Evolutionary conservation across 1,284 basidiomycete species (phyloP).

Genomic region (Wallemia hederae): DNA sequence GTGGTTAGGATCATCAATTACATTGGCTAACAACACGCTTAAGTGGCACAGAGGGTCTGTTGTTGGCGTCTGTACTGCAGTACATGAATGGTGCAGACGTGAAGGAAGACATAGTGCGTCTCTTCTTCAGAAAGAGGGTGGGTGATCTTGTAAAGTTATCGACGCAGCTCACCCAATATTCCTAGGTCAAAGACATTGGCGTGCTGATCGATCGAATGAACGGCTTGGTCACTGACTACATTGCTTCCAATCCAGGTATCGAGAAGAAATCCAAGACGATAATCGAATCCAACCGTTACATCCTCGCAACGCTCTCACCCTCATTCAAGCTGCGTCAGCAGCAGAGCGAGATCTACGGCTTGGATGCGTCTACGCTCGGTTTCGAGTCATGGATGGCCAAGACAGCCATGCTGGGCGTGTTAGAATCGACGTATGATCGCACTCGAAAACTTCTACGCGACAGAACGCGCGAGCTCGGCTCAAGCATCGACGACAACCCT

Average conservation of each 20-base stretch:
- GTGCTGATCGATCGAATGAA: constrained; percentile 14
- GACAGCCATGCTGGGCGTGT: constrained; percentile 32
- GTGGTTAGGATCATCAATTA: neutral
- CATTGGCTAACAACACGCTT: neutral
- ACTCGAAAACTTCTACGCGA: constrained; percentile 25
- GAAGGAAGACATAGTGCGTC: constrained; percentile 43
- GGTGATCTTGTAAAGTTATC: constrained; percentile 11
- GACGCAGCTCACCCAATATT: neutral
- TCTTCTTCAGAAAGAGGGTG: constrained; percentile 53
- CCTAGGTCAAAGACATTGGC: constrained; percentile 13
- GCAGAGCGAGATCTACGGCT: constrained; percentile 41
- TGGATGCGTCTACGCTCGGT: constrained; percentile 28
- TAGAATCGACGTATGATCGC: constrained; percentile 39
- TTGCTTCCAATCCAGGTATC: constrained; percentile 12
- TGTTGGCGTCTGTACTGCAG: constrained; percentile 24
- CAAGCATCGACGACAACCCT: constrained; percentile 16
- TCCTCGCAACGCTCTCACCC: constrained; percentile 24
- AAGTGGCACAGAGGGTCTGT: constrained; percentile 12
- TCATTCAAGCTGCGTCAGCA: constrained; percentile 9
- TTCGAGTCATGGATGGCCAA: constrained; percentile 60
- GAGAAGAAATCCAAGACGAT: constrained; percentile 20
- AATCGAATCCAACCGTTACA: constrained; percentile 40
- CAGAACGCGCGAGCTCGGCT: constrained; percentile 20
- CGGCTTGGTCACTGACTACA: constrained; percentile 9
- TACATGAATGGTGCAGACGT: constrained; percentile 26